Evolutionary conservation across 1,284 basidiomycete species (phyloP).

Genomic region (Irpex sp.): DNA sequence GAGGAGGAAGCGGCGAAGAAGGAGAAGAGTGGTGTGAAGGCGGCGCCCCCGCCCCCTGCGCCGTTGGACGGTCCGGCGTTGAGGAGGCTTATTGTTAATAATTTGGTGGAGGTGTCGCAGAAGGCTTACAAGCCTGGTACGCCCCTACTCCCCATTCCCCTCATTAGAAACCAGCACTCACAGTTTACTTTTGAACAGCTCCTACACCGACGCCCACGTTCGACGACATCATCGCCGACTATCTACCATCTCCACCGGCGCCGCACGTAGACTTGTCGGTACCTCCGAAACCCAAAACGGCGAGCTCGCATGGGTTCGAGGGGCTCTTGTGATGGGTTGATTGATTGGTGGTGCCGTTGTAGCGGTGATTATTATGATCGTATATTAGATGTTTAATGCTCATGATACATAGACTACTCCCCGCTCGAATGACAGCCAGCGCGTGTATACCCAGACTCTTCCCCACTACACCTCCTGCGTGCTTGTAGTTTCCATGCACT

Average conservation of each 20-base stretch:
- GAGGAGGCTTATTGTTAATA: constrained; percentile 68
- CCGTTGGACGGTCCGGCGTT: constrained; percentile 69
- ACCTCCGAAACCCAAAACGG: constrained; percentile 22
- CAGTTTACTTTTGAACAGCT: constrained; percentile 21
- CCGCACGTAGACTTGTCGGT: constrained; percentile 9
- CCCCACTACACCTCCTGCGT: neutral
- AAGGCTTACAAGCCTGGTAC: constrained; percentile 49
- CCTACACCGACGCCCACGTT: constrained; percentile 47
- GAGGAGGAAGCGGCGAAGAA: constrained; percentile 37
- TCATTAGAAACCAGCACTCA: constrained; percentile 9
- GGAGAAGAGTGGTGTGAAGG: constrained; percentile 13
- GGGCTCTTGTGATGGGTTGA: constrained; percentile 36
- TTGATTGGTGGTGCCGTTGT: neutral
- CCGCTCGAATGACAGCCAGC: no score
- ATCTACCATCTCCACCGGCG: constrained; percentile 40
- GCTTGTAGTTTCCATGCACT: neutral
- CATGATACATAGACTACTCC: neutral
- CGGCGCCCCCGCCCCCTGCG: constrained; percentile 17
- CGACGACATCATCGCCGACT: constrained; percentile 70
- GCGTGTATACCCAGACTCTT: no score
- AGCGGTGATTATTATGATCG: neutral
- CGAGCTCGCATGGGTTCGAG: constrained; percentile 34
- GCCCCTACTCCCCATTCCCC: constrained; percentile 17
- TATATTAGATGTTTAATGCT: neutral
- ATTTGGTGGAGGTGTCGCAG: constrained; percentile 60